A percentile compares a stretch with the other conserved stretches of the same genome.
Conservation (phyloP, 2,329 filamentous ascomycete genomes). For the Reticulascus tulasneorum region DNA sequence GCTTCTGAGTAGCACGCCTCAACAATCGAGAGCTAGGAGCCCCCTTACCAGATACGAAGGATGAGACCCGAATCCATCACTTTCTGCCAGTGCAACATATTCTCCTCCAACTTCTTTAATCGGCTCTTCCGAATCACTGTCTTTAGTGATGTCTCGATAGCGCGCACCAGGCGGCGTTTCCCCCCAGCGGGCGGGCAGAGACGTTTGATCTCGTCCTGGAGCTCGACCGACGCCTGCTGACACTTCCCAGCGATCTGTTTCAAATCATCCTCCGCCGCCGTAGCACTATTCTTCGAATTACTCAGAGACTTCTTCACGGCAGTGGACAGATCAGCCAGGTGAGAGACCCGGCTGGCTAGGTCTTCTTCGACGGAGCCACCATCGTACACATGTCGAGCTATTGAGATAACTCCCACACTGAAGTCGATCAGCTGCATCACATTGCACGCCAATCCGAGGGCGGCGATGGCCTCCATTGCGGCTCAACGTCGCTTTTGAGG, state of each 20-base stretch:
- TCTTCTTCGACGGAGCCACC: not conserved
- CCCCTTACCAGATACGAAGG: too few relatives aligned
- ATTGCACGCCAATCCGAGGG: constrained; percentile 1
- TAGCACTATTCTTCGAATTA: too few relatives aligned
- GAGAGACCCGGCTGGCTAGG: not conserved
- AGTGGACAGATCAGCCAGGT: not conserved
- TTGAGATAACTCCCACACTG: not conserved
- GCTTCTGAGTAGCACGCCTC: too few relatives aligned
- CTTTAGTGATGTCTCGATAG: not conserved
- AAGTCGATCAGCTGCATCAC: not conserved
- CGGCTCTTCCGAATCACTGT: not conserved
- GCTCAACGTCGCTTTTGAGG: too few relatives aligned
- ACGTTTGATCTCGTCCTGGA: not conserved
- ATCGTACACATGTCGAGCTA: not conserved
- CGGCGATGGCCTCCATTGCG: too few relatives aligned
- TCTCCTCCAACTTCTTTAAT: not conserved
- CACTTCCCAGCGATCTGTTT: not conserved
- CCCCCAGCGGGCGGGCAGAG: not conserved
- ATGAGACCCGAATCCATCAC: too few relatives aligned
- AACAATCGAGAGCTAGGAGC: too few relatives aligned
- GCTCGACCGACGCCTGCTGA: not conserved
- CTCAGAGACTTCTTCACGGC: not conserved
- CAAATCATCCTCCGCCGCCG: too few relatives aligned
- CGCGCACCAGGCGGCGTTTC: not conserved
- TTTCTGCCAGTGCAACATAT: not conserved